Percentiles rank a stretch among this genome's conserved stretches.
Evolutionary conservation across 2,329 filamentous ascomycete genomes (phyloP).

Genomic region (Paracoccidioides brasiliensis): DNA sequence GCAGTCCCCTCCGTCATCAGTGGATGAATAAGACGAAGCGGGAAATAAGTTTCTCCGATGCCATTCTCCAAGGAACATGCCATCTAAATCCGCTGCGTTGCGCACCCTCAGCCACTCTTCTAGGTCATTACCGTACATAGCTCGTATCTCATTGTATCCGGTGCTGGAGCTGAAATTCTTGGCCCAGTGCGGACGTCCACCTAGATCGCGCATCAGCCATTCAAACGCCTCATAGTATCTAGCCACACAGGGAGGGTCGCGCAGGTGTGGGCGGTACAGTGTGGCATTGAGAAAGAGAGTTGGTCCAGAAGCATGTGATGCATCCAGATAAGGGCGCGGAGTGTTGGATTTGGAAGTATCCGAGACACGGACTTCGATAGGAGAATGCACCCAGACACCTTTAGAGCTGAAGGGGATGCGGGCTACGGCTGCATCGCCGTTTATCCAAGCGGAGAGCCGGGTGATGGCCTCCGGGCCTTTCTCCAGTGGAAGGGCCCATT

Average conservation of each 20-base stretch:
- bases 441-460: constrained; percentile 76
- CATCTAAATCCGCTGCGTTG: constrained; percentile 56
- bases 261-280: constrained; percentile 68
- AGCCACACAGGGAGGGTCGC: constrained; percentile 60
- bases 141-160: constrained; percentile 45
- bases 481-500: constrained; percentile 83
- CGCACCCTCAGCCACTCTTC: constrained; percentile 55
- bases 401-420: constrained; percentile 69
- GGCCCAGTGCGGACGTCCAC: constrained; percentile 76
- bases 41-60: constrained; percentile 55
- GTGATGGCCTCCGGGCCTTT: constrained; percentile 77
- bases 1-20: neutral
- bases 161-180: constrained; percentile 65
- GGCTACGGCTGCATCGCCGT: constrained; percentile 55
- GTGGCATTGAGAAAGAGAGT: constrained; percentile 85
- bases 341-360: constrained; percentile 46
- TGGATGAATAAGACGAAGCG: constrained; percentile 7
- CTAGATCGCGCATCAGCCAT: constrained; percentile 76
- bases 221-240: constrained; percentile 85
- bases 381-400: constrained; percentile 74
- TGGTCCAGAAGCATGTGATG: constrained; percentile 52
- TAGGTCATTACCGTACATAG: constrained; percentile 57
- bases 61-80: constrained; percentile 86
- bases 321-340: constrained; percentile 57
- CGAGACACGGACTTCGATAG: constrained; percentile 77